Percentiles rank a stretch among this genome's conserved stretches.
These are phyloP conservation scores for Rhizoclosmatium sp. DNA, from an alignment of 192 early-diverging fungal genomes.

Conservation along the genomic window DNA sequence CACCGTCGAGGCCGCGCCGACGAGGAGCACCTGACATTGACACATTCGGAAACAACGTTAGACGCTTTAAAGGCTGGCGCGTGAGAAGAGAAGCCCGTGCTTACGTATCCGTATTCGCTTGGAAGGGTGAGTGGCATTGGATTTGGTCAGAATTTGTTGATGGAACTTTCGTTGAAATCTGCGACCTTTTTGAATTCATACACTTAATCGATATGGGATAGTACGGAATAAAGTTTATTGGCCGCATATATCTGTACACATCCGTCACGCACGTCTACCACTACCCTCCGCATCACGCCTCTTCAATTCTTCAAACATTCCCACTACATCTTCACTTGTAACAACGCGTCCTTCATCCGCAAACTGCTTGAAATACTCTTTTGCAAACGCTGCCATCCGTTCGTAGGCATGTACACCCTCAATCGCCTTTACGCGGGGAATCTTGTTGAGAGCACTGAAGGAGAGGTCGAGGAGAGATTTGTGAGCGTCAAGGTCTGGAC, in stretches of 20 bases:
- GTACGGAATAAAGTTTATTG: too few relatives aligned
- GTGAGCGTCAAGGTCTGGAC: conserved; percentile 70
- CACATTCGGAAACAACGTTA: conserved; percentile 55
- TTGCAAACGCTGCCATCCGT: conserved; percentile 72
- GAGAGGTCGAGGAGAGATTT: conserved; percentile 80
- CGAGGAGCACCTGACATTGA: conserved; percentile 49
- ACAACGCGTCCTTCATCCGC: conserved; percentile 76
- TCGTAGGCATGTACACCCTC: conserved; percentile 82
- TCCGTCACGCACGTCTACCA: too few relatives aligned
- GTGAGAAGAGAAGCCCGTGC: too few relatives aligned
- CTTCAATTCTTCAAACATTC: conserved; percentile 66
- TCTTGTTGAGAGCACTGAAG: conserved; percentile 72
- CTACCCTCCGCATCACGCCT: neutral
- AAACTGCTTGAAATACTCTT: conserved; percentile 74
- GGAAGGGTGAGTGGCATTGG: too few relatives aligned
- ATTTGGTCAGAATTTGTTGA: too few relatives aligned
- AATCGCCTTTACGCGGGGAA: conserved; percentile 78
- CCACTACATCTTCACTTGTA: conserved; percentile 74
- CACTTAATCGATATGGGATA: too few relatives aligned
- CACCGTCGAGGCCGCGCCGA: neutral
- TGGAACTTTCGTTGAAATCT: too few relatives aligned
- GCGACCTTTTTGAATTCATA: too few relatives aligned
- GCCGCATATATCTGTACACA: too few relatives aligned
- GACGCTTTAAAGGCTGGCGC: too few relatives aligned
- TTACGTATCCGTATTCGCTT: too few relatives aligned